phyloP scores from a whole-genome alignment of 805 yeast genomes.

The Hagleromyces aurorensis region DNA sequence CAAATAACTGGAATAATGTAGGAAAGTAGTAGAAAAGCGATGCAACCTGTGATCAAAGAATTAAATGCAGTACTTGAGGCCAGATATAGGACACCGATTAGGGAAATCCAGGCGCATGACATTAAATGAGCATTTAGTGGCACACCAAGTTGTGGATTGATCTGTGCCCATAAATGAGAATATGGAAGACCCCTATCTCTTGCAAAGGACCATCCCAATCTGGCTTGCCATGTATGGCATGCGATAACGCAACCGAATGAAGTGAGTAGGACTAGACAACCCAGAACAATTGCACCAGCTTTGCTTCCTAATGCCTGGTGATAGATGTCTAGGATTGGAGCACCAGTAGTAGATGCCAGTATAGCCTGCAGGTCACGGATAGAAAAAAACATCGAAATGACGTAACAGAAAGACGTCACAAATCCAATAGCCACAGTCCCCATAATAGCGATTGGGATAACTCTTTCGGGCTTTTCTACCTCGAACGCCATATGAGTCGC shows the following conservation, averaged over 20 bases:
- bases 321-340: conserved; percentile 59
- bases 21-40: conserved; percentile 51
- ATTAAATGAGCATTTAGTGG: conserved; percentile 58
- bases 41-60: conserved; percentile 56
- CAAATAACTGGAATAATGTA: conserved; percentile 51
- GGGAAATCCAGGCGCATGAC: conserved; percentile 44
- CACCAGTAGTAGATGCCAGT: conserved; percentile 44
- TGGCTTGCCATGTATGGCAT: conserved; percentile 64
- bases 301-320: conserved; percentile 47
- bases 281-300: conserved; percentile 52
- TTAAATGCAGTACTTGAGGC: conserved; percentile 65
- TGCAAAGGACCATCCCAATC: conserved; percentile 65
- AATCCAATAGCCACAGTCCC: conserved; percentile 64
- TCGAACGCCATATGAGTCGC: conserved; percentile 74
- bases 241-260: conserved; percentile 58
- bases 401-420: conserved; percentile 48
- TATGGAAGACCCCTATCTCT: conserved; percentile 64
- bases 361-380: conserved; percentile 46
- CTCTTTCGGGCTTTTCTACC: conserved; percentile 47
- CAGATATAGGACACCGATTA: conserved; percentile 52
- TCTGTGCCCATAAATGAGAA: conserved; percentile 44
- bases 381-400: conserved; percentile 54
- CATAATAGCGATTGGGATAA: conserved; percentile 59
- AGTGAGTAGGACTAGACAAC: conserved; percentile 44
- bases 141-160: conserved; percentile 45